Evolutionary conservation across 106 monocot genomes (phyloP).

Genomic region (Triglochin maritima): DNA sequence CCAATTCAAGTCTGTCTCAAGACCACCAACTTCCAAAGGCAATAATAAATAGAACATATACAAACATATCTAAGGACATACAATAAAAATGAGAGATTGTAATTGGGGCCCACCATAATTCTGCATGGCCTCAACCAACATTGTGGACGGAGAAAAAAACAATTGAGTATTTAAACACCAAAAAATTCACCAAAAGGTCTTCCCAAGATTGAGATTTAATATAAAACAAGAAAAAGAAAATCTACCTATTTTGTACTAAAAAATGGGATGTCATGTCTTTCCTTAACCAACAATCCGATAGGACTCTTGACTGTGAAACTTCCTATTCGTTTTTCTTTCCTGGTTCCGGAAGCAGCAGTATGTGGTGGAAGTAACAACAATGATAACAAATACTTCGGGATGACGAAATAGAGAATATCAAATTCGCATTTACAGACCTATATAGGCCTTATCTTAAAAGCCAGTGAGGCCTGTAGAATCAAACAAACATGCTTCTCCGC

Average conservation of each 20-base stretch:
- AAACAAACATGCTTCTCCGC: not conserved
- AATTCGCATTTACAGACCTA: conserved; percentile 7
- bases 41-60: too few relatives aligned
- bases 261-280: not conserved
- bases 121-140: too few relatives aligned
- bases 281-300: not conserved
- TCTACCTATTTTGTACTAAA: conserved; percentile 5
- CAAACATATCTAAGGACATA: too few relatives aligned
- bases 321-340: not conserved
- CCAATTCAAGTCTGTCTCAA: too few relatives aligned
- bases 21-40: too few relatives aligned
- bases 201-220: not conserved
- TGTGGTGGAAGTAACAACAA: conserved; percentile 2
- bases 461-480: conserved; percentile 3
- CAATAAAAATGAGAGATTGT: too few relatives aligned
- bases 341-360: not conserved
- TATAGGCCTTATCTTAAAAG: conserved; percentile 1
- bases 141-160: not conserved
- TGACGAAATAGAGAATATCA: not conserved
- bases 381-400: conserved; percentile 1
- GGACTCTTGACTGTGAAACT: conserved; percentile 1
- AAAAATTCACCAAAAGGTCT: not conserved
- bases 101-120: too few relatives aligned
- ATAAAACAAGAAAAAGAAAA: not conserved
- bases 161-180: not conserved